Evolutionary conservation across 75 land plant species (phyloP).

Genomic region (Pinus tabuliformis): DNA sequence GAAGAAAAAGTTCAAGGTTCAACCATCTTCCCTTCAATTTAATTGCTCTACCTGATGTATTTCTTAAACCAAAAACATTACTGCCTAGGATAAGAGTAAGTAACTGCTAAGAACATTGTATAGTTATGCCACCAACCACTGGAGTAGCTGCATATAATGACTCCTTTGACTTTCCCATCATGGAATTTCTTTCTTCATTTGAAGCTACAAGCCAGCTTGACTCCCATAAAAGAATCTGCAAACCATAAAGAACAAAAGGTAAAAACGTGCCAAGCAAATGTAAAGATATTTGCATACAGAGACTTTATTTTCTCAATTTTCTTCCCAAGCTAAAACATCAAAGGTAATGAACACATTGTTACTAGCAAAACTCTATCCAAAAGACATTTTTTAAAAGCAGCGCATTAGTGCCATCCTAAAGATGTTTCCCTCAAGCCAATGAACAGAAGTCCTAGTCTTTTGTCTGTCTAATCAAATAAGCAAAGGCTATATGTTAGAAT

Average conservation of each 20-base stretch:
- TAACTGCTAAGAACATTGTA: not conserved
- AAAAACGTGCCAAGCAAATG: not conserved
- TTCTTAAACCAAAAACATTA: not conserved
- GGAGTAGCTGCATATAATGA: conserved; percentile 10
- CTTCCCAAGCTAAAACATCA: not conserved
- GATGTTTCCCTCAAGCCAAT: not conserved
- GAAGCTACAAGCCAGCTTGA: conserved; percentile 3
- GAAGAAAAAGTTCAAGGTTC: not conserved
- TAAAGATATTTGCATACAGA: not conserved
- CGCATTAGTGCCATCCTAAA: not conserved
- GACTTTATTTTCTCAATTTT: not conserved
- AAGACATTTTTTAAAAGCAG: not conserved
- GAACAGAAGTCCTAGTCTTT: not conserved
- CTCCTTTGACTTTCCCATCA: conserved; percentile 4
- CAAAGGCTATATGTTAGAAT: too few relatives aligned
- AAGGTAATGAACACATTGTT: not conserved
- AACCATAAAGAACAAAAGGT: not conserved
- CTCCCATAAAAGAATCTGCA: conserved; percentile 8
- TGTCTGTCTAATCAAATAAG: too few relatives aligned
- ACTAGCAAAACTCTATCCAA: not conserved
- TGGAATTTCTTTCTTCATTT: not conserved
- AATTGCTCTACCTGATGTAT: not conserved
- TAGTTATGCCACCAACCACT: not conserved
- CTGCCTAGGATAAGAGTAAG: not conserved
- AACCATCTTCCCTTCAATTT: not conserved